Percentiles rank a stretch among this genome's conserved stretches.
phyloP scores from a whole-genome alignment of 2,329 filamentous ascomycete genomes.

The Paecilomyces fulvus region DNA sequence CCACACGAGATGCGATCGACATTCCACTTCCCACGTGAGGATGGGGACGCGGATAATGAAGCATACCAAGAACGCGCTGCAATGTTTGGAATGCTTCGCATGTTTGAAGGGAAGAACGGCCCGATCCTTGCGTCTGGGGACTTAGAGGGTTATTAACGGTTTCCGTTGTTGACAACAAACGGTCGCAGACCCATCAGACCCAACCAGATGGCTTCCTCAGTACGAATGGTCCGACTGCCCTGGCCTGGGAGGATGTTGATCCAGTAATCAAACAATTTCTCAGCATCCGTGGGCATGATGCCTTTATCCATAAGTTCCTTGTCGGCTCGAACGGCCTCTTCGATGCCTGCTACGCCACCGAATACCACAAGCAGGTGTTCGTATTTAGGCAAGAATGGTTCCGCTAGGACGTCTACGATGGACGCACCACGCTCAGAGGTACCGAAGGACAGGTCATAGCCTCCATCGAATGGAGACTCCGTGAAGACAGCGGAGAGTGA shows the following conservation, averaged over 20 bases:
- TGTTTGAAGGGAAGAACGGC: background rate
- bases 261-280: slow-evolving; percentile 74
- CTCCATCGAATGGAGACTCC: slow-evolving; percentile 63
- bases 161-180: slow-evolving; percentile 33
- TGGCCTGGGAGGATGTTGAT: slow-evolving; percentile 72
- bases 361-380: slow-evolving; percentile 71
- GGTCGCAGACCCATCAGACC: slow-evolving; percentile 60
- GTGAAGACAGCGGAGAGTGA: slow-evolving; percentile 69
- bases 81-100: background rate
- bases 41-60: background rate
- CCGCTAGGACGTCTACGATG: slow-evolving; percentile 30
- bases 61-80: background rate
- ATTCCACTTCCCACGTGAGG: background rate
- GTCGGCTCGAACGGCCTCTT: slow-evolving; percentile 61
- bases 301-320: slow-evolving; percentile 51
- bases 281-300: slow-evolving; percentile 55
- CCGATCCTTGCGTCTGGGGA: background rate
- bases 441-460: slow-evolving; percentile 75
- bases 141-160: background rate
- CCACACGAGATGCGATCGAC: background rate
- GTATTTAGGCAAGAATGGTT: slow-evolving; percentile 39
- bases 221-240: slow-evolving; percentile 72
- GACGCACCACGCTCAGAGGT: slow-evolving; percentile 68
- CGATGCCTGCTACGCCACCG: slow-evolving; percentile 71
- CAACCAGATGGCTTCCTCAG: slow-evolving; percentile 75